phyloP scores from a whole-genome alignment of 352 stramenopile species.

The Globisporangium cederbergense region DNA sequence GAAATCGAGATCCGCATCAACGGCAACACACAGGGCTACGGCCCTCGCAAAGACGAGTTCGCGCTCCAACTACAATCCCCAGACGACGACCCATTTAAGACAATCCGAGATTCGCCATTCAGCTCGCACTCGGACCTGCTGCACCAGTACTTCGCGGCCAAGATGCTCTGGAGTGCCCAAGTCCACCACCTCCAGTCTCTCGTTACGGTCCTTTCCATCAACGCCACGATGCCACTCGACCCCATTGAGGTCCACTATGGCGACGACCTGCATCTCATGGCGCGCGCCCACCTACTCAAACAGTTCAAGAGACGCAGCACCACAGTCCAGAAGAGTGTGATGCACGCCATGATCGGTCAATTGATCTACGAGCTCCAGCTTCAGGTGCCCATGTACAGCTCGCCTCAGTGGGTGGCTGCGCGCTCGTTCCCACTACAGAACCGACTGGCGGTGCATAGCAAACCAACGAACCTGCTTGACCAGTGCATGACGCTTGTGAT shows the following conservation, averaged over 20 bases:
- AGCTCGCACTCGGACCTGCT: constrained; percentile 24
- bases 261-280: constrained; percentile 38
- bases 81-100: constrained; percentile 26
- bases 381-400: constrained; percentile 17
- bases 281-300: constrained; percentile 17
- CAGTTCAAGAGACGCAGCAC: constrained; percentile 4
- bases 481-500: constrained; percentile 41
- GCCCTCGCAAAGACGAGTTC: constrained; percentile 1
- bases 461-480: background rate
- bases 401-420: constrained; percentile 20
- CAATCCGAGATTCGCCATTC: background rate
- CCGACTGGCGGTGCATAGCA: constrained; percentile 2
- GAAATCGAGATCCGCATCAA: background rate
- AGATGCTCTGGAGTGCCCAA: constrained; percentile 36
- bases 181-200: constrained; percentile 18
- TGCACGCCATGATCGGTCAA: background rate
- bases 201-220: constrained; percentile 16
- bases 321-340: background rate
- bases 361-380: constrained; percentile 3
- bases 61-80: background rate
- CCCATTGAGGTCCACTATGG: constrained; percentile 31
- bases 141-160: constrained; percentile 26
- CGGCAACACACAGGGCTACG: background rate
- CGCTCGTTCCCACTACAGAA: constrained; percentile 10
- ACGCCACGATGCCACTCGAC: background rate